These are phyloP conservation scores for Hippophae rhamnoides DNA, from an alignment of 306 rosid species.

Conservation along the genomic window DNA sequence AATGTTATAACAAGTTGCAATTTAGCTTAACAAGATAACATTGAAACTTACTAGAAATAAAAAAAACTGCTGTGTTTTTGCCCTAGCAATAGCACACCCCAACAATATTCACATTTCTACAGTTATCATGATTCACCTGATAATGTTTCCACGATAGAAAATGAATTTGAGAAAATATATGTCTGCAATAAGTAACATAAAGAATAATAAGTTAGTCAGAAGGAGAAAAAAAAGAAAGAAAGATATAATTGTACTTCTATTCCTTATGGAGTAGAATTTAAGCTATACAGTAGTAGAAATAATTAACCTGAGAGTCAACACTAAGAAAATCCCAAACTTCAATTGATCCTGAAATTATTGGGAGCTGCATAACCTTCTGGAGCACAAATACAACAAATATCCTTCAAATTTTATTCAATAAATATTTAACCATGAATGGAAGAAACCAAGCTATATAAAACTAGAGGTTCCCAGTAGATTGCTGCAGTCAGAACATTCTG, in stretches of 20 bases:
- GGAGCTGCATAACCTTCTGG: constrained; percentile 92
- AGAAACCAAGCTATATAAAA: constrained; percentile 11
- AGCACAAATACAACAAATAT: constrained; percentile 14
- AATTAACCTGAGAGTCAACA: constrained; percentile 91
- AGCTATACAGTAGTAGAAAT: constrained; percentile 17
- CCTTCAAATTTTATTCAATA: constrained; percentile 17
- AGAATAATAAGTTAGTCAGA: constrained; percentile 1
- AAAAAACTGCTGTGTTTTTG: background rate
- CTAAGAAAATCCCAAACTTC: constrained; percentile 99
- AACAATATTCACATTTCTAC: constrained; percentile 16
- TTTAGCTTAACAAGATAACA: too few species aligned
- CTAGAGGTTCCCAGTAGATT: constrained; percentile 16
- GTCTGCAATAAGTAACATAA: constrained; percentile 54
- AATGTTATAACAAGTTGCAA: too few species aligned
- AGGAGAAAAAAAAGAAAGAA: background rate
- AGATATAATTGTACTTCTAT: background rate
- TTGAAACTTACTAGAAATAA: background rate
- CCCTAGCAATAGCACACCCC: too few species aligned
- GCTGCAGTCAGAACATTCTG: constrained; percentile 16
- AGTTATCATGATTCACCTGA: constrained; percentile 55
- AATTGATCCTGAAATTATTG: constrained; percentile 88
- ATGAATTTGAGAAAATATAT: constrained; percentile 74
- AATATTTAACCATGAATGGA: constrained; percentile 13
- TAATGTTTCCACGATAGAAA: constrained; percentile 83
- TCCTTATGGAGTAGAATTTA: background rate